Base-by-base conservation (phyloP, 192 early-diverging fungal species). In the Coemansia sp. region DNA sequence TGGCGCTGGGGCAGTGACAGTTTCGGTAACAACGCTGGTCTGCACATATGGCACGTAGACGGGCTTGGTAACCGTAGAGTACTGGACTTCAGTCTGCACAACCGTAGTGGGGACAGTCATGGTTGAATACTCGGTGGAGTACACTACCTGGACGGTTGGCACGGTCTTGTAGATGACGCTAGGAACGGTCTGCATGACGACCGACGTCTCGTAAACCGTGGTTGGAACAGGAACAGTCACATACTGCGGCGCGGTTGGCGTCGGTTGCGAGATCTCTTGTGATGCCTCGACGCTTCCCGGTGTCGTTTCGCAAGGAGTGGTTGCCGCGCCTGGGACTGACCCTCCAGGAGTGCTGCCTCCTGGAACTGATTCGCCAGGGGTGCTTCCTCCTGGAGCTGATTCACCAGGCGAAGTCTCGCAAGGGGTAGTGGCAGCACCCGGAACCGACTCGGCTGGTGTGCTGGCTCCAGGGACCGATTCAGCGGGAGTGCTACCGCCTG, bases 31-130 rank as follows among this genome's bases (percentile, higher is more conserved):
- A 0, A 64, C 58, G 66, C 75, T 78, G 53, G 75, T 78, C 68
- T 80, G 77, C 53, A 80, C 77, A 30, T 80, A 80, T 2, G 77
- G 77, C 23, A 80, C 77, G 31, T 80, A 80, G 0, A 80, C 77
- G 16, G 77, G 77, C 68, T 74, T 71, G 51, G 77, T 80, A 6
- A 74, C 45, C 1, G 77, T 74, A 8, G 61, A 37, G 58, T 80
- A 79, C 77, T 70, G 64, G 34, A 71, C 31, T 66, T 74, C 72
- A 23, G 77, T 80, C 72, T 74, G 69, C 25, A 51, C 26, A 3
- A 80, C 62, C 1, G 70, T 65, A 5, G 66, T 61, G 10, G 63
- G 67, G 4, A 79, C 71, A 4, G 67, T 66, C 59, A 73, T 48
- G 23, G 71, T 73, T 20, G 25, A 35, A 29, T 70, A 65, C 13